These are phyloP conservation scores for Byssoonygena ceratinophila DNA, from an alignment of 2,329 filamentous ascomycete species.

Conservation along the genomic window DNA sequence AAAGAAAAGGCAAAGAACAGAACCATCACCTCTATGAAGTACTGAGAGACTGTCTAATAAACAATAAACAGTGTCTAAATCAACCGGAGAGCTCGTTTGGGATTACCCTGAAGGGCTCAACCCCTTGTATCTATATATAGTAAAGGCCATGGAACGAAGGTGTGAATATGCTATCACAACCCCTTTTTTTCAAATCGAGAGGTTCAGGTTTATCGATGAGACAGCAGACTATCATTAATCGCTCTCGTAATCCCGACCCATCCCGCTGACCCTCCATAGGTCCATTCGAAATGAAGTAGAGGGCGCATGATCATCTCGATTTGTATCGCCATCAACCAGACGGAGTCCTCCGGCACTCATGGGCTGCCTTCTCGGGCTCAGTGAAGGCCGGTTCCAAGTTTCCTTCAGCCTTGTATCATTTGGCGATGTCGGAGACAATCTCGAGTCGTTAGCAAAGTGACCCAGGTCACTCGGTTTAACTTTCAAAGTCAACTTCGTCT, in stretches of 20 bases:
- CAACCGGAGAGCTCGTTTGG: too few species aligned
- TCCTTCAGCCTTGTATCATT: slow-evolving; percentile 7
- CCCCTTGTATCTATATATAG: too few species aligned
- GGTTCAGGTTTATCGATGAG: too few species aligned
- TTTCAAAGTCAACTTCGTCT: slow-evolving; percentile 9
- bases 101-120: too few species aligned
- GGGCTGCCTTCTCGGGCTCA: slow-evolving; percentile 7
- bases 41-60: not conserved
- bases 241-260: not conserved
- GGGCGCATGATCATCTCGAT: slow-evolving; percentile 1
- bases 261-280: not conserved
- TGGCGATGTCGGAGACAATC: slow-evolving; percentile 12
- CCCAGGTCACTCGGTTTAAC: slow-evolving; percentile 10
- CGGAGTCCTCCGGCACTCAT: slow-evolving; percentile 8
- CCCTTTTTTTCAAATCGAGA: too few species aligned
- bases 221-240: not conserved
- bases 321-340: slow-evolving; percentile 10
- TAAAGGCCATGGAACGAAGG: too few species aligned
- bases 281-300: slow-evolving; percentile 1
- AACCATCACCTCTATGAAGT: not conserved
- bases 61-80: too few species aligned
- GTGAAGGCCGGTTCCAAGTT: not conserved
- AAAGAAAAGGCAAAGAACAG: not conserved
- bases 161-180: too few species aligned
- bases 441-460: not conserved